Base-by-base conservation (phyloP, 495 filamentous ascomycete species). In the Aspergillus homomorphus region DNA sequence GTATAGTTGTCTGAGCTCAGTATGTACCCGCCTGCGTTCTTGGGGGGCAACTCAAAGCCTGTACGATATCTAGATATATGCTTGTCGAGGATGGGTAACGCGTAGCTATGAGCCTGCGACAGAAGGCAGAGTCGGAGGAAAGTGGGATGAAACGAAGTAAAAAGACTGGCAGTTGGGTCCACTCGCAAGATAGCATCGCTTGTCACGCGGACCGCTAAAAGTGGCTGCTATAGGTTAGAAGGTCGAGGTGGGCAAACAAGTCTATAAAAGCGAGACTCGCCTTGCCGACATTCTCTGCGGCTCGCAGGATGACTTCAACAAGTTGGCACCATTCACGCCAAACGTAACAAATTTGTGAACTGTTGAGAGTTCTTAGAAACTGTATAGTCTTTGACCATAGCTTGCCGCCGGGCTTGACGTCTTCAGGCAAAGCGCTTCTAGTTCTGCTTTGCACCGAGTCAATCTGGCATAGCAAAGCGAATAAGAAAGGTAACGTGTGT, bases 141-240 rank as follows among this genome's bases (percentile, higher is more conserved):
- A 5, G 77, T 57, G 23, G 87, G 63, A 60, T 95, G 91, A 45
- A 76, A 77, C 2, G 80, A 81, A 4, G 90, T 93, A 57, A 95
- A 83, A 30, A 87, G 5, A 38, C 12, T 81, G 18, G 81, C 81
- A 45, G 82, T 83, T n/a, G 83, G 80, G 12, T 94, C 88, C 15
- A 96, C 76, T 61, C 82, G 83, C 20, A 92, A 74, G 54, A 96
- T 83, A 19, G 87, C 87, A 53, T 82, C 76, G 43, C 82, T 73
- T 24, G 92, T 75, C 6, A 83, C 73, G 19, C 76, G 74, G 43
- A 90, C 77, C 9, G 85, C 88, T 45, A 84, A 68, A 3, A 77
- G 69, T 12, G 87, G 82, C 89, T 84, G 45, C 15, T 46, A 4
- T 51, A n/a, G 22, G 60, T 74, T 50, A 67, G 62, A 14, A 10